A percentile compares a stretch with the other conserved stretches of the same genome.
Conservation (phyloP, 176 grass and related monocot species). For the Hordeum vulgare region MorexV3_pseudomolecules_assembly NC_058518.1:256692841-256693340, state of each 20-base stretch:
- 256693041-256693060: not conserved
- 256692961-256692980: not conserved
- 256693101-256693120: constrained; percentile 95
- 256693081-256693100: constrained; percentile 94
- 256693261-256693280: constrained; percentile 91
- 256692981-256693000: not conserved
- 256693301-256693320: constrained; percentile 86
- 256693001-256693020: not conserved
- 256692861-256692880: constrained; percentile 96
- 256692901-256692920: constrained; percentile 91
- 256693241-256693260: constrained; percentile 66
- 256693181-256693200: not conserved
- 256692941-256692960: not conserved
- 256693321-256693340: constrained; percentile 97
- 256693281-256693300: constrained; percentile 89
- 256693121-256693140: constrained; percentile 82
- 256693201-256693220: not conserved
- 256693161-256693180: not conserved
- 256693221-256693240: not conserved
- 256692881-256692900: constrained; percentile 73
- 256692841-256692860: constrained; percentile 80
- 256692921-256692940: not conserved
- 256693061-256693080: constrained; percentile 48
- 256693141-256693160: constrained; percentile 80
- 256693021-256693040: not conserved